phyloP scores from a whole-genome alignment of 1,284 basidiomycete genomes.

The Leccinum solheimii region DNA sequence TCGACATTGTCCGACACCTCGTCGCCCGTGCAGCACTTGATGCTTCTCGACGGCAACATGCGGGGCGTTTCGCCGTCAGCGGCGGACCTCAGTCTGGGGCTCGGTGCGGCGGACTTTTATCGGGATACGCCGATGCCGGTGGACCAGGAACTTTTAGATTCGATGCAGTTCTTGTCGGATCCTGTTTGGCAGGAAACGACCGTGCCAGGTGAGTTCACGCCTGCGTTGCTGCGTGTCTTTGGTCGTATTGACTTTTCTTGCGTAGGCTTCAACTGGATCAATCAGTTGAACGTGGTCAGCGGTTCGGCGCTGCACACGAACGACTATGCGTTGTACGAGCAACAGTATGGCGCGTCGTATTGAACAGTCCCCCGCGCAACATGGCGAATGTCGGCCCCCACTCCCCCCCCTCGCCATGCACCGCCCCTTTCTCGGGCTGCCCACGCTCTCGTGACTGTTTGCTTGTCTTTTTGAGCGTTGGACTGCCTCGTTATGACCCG shows the following conservation, averaged over 20 bases:
- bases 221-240: not conserved
- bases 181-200: conserved; percentile 54
- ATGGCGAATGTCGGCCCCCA: not conserved
- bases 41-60: conserved; percentile 6
- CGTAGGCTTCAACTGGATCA: conserved; percentile 46
- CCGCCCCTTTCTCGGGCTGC: not conserved
- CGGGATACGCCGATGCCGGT: conserved; percentile 47
- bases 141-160: conserved; percentile 59
- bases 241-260: not conserved
- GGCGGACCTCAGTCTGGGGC: conserved; percentile 10
- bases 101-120: conserved; percentile 49
- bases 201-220: conserved; percentile 44
- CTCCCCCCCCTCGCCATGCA: not conserved
- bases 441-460: not conserved
- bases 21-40: conserved; percentile 20
- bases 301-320: conserved; percentile 23
- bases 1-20: conserved; percentile 14
- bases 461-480: not conserved
- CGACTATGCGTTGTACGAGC: conserved; percentile 33
- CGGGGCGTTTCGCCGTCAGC: conserved; percentile 17
- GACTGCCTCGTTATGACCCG: not conserved
- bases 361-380: not conserved
- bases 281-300: conserved; percentile 28
- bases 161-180: conserved; percentile 57
- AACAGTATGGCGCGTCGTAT: conserved; percentile 14